Conservation (phyloP, 1,139 yeast genomes). For the Wickerhamiella infanticola region DNA sequence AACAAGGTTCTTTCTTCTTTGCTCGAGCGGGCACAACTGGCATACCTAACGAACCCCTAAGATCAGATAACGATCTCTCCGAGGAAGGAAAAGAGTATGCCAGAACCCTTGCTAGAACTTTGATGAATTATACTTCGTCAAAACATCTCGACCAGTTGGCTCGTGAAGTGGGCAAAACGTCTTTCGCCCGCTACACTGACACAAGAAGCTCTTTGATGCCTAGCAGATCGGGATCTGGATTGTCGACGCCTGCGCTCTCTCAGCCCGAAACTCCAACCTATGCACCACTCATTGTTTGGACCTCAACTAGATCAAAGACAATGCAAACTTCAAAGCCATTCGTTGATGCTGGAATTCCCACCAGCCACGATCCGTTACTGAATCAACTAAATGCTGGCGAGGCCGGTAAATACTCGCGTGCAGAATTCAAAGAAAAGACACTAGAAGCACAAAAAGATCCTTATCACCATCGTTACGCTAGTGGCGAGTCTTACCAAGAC, state of each 20-base stretch:
- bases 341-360: slow-evolving; percentile 40
- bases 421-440: slow-evolving; percentile 40
- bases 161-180: slow-evolving; percentile 8
- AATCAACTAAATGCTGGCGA: slow-evolving; percentile 88
- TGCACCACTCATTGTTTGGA: slow-evolving; percentile 54
- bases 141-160: slow-evolving; percentile 12
- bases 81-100: slow-evolving; percentile 27
- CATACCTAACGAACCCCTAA: slow-evolving; percentile 19
- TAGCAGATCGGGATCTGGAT: no score
- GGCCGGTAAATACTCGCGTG: slow-evolving; percentile 50
- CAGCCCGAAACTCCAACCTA: slow-evolving; percentile 9
- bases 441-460: slow-evolving; percentile 69
- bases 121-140: slow-evolving; percentile 25
- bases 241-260: slow-evolving; percentile 3
- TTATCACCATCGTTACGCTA: slow-evolving; percentile 79
- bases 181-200: slow-evolving; percentile 12
- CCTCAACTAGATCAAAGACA: slow-evolving; percentile 77
- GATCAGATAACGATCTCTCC: slow-evolving; percentile 25
- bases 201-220: slow-evolving; percentile 6
- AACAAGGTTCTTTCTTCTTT: slow-evolving; percentile 74
- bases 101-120: slow-evolving; percentile 26
- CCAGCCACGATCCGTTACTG: slow-evolving; percentile 64
- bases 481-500: slow-evolving; percentile 93
- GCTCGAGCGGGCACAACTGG: slow-evolving; percentile 40
- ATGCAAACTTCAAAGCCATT: slow-evolving; percentile 63